These are phyloP conservation scores for Paraphaeosphaeria sporulosa DNA, from an alignment of 2,329 filamentous ascomycete species.

Conservation along the genomic window DNA sequence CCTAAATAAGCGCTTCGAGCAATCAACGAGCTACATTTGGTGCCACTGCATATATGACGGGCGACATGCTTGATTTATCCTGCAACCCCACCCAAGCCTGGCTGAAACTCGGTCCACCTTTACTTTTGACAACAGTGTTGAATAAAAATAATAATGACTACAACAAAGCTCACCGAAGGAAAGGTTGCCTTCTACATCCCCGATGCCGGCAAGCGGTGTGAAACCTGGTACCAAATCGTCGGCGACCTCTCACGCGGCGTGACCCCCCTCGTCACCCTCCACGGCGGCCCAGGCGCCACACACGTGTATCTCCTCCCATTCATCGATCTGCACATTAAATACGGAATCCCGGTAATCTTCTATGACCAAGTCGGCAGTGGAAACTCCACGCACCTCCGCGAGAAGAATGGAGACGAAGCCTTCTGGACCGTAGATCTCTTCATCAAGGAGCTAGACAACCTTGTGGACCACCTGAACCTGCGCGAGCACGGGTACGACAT, in stretches of 20 bases:
- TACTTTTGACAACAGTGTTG: background rate
- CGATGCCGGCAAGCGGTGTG: background rate
- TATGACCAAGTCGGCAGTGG: conserved; percentile 65
- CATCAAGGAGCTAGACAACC: conserved; percentile 58
- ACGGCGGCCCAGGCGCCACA: conserved; percentile 50
- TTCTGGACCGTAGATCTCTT: conserved; percentile 62
- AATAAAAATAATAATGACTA: background rate
- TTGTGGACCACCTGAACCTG: conserved; percentile 54
- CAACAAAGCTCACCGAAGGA: conserved; percentile 1
- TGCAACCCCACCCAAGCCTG: background rate
- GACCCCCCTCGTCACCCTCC: conserved; percentile 36
- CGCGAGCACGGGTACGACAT: conserved; percentile 49
- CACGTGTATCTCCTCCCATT: conserved; percentile 46
- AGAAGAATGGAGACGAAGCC: conserved; percentile 52
- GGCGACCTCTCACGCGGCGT: conserved; percentile 27
- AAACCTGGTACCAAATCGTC: conserved; percentile 47
- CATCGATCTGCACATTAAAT: conserved; percentile 45
- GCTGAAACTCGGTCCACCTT: background rate
- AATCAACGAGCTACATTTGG: background rate
- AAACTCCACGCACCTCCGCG: conserved; percentile 56
- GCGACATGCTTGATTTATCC: background rate
- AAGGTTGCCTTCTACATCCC: background rate
- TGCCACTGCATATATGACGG: background rate
- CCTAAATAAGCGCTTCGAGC: background rate
- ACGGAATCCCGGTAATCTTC: conserved; percentile 57